These are phyloP conservation scores for Paramarasmius palmivorus DNA, from an alignment of 1,284 basidiomycete species.

Conservation along the genomic window DNA sequence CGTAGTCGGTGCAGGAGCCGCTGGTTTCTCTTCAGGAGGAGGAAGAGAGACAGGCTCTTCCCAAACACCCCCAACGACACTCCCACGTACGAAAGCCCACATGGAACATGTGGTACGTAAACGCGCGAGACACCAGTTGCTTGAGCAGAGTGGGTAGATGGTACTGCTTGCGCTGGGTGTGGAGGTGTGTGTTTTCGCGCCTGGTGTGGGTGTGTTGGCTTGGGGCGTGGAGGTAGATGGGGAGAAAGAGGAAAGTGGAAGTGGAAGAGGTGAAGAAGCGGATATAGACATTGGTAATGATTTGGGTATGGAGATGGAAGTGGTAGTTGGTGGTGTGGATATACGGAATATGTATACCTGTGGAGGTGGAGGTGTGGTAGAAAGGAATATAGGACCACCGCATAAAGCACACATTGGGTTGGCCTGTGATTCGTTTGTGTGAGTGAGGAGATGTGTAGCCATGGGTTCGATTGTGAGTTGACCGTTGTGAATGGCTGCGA, in stretches of 20 bases:
- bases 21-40: constrained; percentile 29
- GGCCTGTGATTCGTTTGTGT: constrained; percentile 41
- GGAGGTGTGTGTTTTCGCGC: constrained; percentile 9
- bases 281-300: constrained; percentile 18
- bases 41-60: constrained; percentile 65
- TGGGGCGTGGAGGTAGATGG: constrained; percentile 22
- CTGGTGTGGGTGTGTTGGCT: constrained; percentile 10
- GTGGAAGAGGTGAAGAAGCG: too few species aligned
- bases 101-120: constrained; percentile 87
- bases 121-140: constrained; percentile 77
- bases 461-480: constrained; percentile 91
- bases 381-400: constrained; percentile 56
- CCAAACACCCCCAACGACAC: constrained; percentile 84
- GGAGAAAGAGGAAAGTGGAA: constrained; percentile 14
- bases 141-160: constrained; percentile 75
- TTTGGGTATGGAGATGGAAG: constrained; percentile 27
- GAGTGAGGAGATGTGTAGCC: constrained; percentile 49
- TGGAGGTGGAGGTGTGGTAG: constrained; percentile 24
- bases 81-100: constrained; percentile 86
- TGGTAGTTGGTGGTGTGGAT: constrained; percentile 29
- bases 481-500: constrained; percentile 84
- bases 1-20: constrained; percentile 39
- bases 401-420: constrained; percentile 69
- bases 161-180: constrained; percentile 29
- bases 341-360: constrained; percentile 64